Evolutionary conservation across 352 stramenopile genomes (phyloP), one percentile per base, ranked within the genome.

Genomic region (Phytophthora citrophthora): DNA sequence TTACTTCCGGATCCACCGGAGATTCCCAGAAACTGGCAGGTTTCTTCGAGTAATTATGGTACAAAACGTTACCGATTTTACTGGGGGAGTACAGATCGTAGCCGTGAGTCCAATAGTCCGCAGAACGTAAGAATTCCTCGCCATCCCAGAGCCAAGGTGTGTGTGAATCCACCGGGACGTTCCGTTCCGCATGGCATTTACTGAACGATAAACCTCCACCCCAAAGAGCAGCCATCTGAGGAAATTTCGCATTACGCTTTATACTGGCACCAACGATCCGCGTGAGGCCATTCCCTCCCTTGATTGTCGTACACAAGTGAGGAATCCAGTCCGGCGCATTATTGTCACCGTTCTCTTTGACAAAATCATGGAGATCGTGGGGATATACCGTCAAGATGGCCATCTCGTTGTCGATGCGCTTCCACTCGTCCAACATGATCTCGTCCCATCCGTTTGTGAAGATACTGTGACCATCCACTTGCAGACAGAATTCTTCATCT

Each of bases 361-460:
- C 67, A 69, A 88, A 91, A 64, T 91, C 75, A 61, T 91, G 74
- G 23, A 89, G 78, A 54, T 93, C 78, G 54, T 93, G 84, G 40
- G 90, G 48, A 44, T 93, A 93, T 13, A 83, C 89, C 3, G 81
- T 77, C 29, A 93, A 65, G 48, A 93, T 69, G 10, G 82, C 85
- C 85, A 91, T 93, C 46, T 93, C 85, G 53, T 93, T 93, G 54
- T 77, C 66, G 5, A 89, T 61, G 5, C 74, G 70, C 51, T 54
- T 81, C 85, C 85, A 93, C 29, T 93, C 82, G 20, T 68, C 56
- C 5, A 93, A 18, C 5, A 91, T 54, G 56, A 88, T 68, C 20
- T 82, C 65, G 52, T 93, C 85, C 85, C 85, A 93, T 10, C 69
- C 61, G 54, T 90, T 91, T 9, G 82, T 91, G 54, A 93, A 93